Percentiles rank a stretch among this genome's conserved stretches.
Conservation (phyloP, 495 filamentous ascomycete genomes). For the Lindgomyces ingoldianus region DNA sequence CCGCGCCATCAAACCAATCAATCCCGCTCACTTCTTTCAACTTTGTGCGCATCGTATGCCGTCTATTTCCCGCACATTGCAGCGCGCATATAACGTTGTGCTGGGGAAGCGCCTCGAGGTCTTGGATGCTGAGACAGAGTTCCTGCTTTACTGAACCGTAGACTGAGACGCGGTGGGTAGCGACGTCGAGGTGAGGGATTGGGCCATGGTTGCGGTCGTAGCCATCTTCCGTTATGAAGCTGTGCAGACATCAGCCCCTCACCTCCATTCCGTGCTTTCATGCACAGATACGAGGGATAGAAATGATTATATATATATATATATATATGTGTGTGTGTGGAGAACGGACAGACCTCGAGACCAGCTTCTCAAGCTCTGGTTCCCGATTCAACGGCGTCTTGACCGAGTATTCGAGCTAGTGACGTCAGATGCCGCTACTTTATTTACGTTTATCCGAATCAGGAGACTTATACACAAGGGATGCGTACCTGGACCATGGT, state of each 20-base stretch:
- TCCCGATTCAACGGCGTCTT: conserved; percentile 52
- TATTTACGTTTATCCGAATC: conserved; percentile 13
- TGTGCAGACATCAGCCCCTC: conserved; percentile 26
- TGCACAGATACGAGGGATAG: too few species aligned
- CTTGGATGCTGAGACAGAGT: conserved; percentile 29
- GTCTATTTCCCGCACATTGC: conserved; percentile 65
- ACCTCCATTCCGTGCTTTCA: too few species aligned
- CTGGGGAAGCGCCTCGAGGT: conserved; percentile 44
- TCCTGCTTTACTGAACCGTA: conserved; percentile 36
- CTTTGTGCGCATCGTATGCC: conserved; percentile 64
- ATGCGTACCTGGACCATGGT: conserved; percentile 22
- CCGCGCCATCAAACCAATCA: conserved; percentile 64
- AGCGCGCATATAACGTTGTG: conserved; percentile 58
- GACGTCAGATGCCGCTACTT: neutral
- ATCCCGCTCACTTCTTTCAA: conserved; percentile 63
- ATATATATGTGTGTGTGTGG: neutral
- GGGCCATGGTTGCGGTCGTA: conserved; percentile 58
- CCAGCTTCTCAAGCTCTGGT: conserved; percentile 45
- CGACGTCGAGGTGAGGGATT: conserved; percentile 50
- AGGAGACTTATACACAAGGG: neutral
- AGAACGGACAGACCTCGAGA: conserved; percentile 40
- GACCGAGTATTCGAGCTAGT: neutral
- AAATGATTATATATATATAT: neutral
- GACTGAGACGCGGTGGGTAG: conserved; percentile 50
- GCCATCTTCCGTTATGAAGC: conserved; percentile 49